Percentiles rank a stretch among this genome's conserved stretches.
phyloP scores from a whole-genome alignment of 495 filamentous ascomycete species.

The Annulohypoxylon stygium region DNA sequence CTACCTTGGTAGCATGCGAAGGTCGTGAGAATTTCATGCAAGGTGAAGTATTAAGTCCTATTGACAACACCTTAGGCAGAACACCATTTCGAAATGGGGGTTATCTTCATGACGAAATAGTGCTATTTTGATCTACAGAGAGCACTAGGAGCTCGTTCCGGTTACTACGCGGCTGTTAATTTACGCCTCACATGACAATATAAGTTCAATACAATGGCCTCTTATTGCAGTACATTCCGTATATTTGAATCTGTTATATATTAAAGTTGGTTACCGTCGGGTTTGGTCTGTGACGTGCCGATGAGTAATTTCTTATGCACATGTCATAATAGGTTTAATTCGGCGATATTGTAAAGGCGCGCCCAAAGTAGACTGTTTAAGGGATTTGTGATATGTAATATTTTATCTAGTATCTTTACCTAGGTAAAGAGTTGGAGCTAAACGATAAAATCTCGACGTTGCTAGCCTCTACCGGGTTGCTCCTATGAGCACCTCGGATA shows the following conservation, averaged over 20 bases:
- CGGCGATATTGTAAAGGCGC: constrained; percentile 1
- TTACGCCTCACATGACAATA: constrained; percentile 17
- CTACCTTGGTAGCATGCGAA: constrained; percentile 4
- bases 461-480: background rate
- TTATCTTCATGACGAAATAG: constrained; percentile 26
- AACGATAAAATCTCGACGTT: background rate
- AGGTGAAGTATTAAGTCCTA: too few relatives aligned
- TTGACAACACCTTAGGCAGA: constrained; percentile 7
- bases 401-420: constrained; percentile 1
- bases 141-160: constrained; percentile 14
- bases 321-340: constrained; percentile 2
- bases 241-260: background rate
- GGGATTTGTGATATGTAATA: background rate
- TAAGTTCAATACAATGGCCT: background rate
- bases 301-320: constrained; percentile 6
- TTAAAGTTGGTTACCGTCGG: background rate
- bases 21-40: constrained; percentile 31
- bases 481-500: background rate
- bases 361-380: background rate
- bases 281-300: background rate
- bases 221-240: constrained; percentile 9
- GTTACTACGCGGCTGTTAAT: constrained; percentile 13
- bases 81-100: constrained; percentile 15
- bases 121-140: constrained; percentile 34
- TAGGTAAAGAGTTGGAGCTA: background rate